A percentile compares a stretch with the other conserved stretches of the same genome.
These are phyloP conservation scores for Edaphochlamys debaryana DNA, from an alignment of 139 green algal species.

Conservation along the genomic window DNA sequence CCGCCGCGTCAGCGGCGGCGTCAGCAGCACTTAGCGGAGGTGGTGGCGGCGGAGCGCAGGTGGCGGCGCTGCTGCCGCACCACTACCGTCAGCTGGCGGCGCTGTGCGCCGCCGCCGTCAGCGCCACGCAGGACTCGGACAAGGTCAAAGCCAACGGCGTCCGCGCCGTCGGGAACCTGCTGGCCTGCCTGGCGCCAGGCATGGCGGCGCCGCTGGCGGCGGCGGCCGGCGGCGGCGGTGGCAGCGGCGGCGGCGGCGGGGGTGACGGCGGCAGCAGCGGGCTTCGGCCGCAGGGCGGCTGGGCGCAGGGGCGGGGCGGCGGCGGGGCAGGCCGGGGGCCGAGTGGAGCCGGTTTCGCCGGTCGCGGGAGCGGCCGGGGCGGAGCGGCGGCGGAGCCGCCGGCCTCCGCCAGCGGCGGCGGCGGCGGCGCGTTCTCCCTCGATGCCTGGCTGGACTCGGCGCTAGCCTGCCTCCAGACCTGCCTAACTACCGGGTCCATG, in stretches of 20 bases:
- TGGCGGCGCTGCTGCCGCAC: neutral
- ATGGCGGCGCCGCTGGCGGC: conserved; percentile 2
- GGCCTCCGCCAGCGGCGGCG: neutral
- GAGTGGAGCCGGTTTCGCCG: neutral
- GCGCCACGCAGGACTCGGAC: conserved; percentile 62
- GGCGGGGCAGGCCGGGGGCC: neutral
- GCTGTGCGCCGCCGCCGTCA: conserved; percentile 52
- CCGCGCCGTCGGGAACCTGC: conserved; percentile 63
- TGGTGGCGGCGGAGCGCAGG: neutral
- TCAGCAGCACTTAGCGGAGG: neutral
- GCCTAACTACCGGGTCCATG: conserved; percentile 64
- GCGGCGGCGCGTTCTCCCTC: neutral
- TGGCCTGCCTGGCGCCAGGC: conserved; percentile 37
- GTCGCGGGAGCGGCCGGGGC: neutral
- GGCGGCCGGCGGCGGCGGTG: neutral
- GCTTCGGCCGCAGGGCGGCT: neutral
- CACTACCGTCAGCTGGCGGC: conserved; percentile 38
- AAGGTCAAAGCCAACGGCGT: conserved; percentile 73
- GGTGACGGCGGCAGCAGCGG: neutral
- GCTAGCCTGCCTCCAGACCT: conserved; percentile 53
- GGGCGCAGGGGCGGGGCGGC: too few species aligned
- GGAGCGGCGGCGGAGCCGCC: neutral
- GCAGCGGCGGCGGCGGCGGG: neutral
- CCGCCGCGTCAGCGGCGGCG: too few species aligned
- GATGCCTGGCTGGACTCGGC: conserved; percentile 53